These are phyloP conservation scores for Annulohypoxylon moriforme DNA, from an alignment of 495 filamentous ascomycete species.

Conservation along the genomic window DNA sequence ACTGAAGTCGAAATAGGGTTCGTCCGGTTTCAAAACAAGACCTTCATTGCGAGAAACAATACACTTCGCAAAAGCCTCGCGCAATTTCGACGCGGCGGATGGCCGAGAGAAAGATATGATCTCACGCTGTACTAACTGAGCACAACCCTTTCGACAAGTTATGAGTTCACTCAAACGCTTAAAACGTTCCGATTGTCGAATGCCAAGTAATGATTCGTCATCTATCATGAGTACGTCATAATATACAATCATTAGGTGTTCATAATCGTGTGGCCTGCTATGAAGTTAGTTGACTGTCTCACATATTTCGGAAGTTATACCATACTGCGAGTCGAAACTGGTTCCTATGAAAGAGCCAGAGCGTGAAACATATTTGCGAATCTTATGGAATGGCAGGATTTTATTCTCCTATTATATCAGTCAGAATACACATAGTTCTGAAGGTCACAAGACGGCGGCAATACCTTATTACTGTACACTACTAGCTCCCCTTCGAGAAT, in stretches of 20 bases:
- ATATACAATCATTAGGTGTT: slow-evolving; percentile 86
- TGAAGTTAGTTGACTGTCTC: slow-evolving; percentile 29
- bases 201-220: slow-evolving; percentile 69
- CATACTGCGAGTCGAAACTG: slow-evolving; percentile 75
- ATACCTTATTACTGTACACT: slow-evolving; percentile 74
- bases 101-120: slow-evolving; percentile 69
- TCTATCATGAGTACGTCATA: slow-evolving; percentile 83
- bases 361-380: slow-evolving; percentile 80
- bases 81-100: slow-evolving; percentile 61
- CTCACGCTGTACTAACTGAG: slow-evolving; percentile 69
- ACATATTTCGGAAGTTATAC: background rate
- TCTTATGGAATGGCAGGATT: slow-evolving; percentile 79
- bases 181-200: slow-evolving; percentile 70
- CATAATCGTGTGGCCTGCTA: slow-evolving; percentile 68
- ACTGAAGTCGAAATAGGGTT: slow-evolving; percentile 76
- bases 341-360: slow-evolving; percentile 77
- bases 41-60: slow-evolving; percentile 78
- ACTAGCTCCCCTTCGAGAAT: slow-evolving; percentile 87
- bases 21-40: slow-evolving; percentile 82
- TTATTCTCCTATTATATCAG: slow-evolving; percentile 52
- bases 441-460: background rate
- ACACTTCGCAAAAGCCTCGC: slow-evolving; percentile 71
- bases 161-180: slow-evolving; percentile 68
- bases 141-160: slow-evolving; percentile 64
- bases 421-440: slow-evolving; percentile 2